Conservation (phyloP, 108 stramenopile species). For the Hondaea fermentalgiana region DNA sequence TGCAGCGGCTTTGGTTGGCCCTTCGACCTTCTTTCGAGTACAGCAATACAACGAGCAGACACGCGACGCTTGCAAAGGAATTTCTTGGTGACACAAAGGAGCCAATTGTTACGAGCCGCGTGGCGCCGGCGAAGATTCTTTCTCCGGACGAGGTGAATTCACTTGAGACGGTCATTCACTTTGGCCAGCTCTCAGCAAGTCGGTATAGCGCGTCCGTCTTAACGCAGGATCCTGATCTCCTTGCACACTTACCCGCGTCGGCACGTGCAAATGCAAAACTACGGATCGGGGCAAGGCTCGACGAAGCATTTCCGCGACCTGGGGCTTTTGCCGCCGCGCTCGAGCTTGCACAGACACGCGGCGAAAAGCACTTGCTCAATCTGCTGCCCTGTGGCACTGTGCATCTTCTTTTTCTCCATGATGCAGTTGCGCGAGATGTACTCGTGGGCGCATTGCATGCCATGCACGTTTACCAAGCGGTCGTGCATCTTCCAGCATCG, state of each 20-base stretch:
- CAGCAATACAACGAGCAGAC: neutral
- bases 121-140: neutral
- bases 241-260: neutral
- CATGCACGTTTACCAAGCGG: neutral
- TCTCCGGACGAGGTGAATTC: neutral
- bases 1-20: constrained; percentile 20
- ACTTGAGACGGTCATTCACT: neutral
- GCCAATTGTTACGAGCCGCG: neutral
- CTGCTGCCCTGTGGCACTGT: neutral
- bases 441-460: neutral
- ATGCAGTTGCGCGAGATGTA: neutral
- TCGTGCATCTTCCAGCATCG: neutral
- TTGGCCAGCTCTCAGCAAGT: neutral
- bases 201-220: neutral
- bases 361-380: neutral
- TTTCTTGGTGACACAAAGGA: neutral
- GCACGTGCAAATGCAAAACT: neutral
- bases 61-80: neutral
- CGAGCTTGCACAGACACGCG: neutral
- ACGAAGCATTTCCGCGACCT: neutral
- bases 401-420: neutral
- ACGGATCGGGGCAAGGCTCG: neutral
- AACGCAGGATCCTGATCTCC: neutral
- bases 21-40: neutral
- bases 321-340: neutral